Base-by-base conservation (phyloP, 1,284 basidiomycete species). In the Ustilago shanxiensis region DNA sequence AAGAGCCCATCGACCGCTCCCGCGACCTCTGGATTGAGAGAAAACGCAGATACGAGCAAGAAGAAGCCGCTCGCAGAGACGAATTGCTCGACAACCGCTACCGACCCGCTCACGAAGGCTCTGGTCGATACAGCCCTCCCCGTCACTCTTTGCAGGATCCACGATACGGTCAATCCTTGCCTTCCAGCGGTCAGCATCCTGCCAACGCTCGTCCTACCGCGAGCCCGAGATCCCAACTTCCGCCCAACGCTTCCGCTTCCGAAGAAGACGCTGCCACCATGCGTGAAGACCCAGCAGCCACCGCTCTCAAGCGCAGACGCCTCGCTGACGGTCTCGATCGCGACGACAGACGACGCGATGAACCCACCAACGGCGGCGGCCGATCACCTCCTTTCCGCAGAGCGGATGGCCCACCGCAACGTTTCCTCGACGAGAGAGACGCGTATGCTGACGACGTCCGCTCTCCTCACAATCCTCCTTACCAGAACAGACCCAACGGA, bases 1-100 rank as follows among this genome's bases (percentile, higher is more conserved):
- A 77, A 59, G 74, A 77, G 66, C 74, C 70, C 14, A 64, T 77
- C 74, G 74, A 77, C 56, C 74, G 74, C 16, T 72, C 69, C 41
- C 69, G 74, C 54, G 74, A 77, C 66, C 74, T 64, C 63, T 77
- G 74, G 74, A 72, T 72, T 26, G 74, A 77, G 62, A 62, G 74
- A 72, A 77, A 77, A 66, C 65, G 70, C 62, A 65, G 74, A 61
- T 59, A 53, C 52, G 74, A 77, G 49, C 69, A 72, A 22, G 69
- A 77, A 31, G 69, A 77, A 54, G 70, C 70, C 2, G 58, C 58
- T 26, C 61, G 69, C 7, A 58, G 73, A 6, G 73, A 72, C 57
- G 73, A 72, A 6, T n/a, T 72, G 33, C 60, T 70, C 57, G 73
- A 76, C 58, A 39, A 53, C 44, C 66, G 68, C 35, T 76, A 67